phyloP scores from a whole-genome alignment of 768 basidiomycete species.

The Russula compacta region DNA sequence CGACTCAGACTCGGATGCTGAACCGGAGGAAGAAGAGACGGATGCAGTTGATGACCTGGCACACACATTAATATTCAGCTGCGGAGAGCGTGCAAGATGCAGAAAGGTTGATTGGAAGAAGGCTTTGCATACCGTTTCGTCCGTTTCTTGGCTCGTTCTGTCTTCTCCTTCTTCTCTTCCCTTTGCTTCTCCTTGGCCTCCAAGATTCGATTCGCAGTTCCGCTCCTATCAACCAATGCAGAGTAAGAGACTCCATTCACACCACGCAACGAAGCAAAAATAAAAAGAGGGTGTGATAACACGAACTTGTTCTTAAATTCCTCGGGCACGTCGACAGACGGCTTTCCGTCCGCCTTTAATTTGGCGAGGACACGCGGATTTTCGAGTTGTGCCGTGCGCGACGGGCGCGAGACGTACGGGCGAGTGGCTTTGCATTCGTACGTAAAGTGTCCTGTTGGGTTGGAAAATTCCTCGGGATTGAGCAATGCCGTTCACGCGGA shows the following conservation, averaged over 20 bases:
- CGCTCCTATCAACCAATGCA: conserved; percentile 36
- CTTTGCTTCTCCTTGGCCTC: conserved; percentile 76
- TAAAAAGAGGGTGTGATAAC: background rate
- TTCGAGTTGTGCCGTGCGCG: conserved; percentile 77
- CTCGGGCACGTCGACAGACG: conserved; percentile 78
- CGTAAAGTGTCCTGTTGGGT: conserved; percentile 67
- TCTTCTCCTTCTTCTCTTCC: conserved; percentile 37
- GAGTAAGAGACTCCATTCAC: background rate
- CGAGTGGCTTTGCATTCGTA: conserved; percentile 79
- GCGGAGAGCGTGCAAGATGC: conserved; percentile 17
- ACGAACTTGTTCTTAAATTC: conserved; percentile 80
- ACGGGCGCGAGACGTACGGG: conserved; percentile 84
- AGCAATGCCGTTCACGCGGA: too few species aligned
- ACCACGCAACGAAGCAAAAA: too few species aligned
- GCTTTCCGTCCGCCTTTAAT: conserved; percentile 59
- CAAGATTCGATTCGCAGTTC: conserved; percentile 79
- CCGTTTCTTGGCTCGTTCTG: conserved; percentile 23
- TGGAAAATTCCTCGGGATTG: too few species aligned
- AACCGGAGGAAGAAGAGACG: background rate
- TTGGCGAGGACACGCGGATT: conserved; percentile 63
- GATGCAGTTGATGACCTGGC: conserved; percentile 8
- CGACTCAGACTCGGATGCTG: conserved; percentile 14
- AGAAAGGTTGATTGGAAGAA: background rate
- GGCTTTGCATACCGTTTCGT: conserved; percentile 26
- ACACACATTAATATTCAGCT: background rate